Percentiles rank a stretch among this genome's conserved stretches.
Conservation (phyloP, 2,329 filamentous ascomycete species). For the Rhynchosporium agropyri region DNA sequence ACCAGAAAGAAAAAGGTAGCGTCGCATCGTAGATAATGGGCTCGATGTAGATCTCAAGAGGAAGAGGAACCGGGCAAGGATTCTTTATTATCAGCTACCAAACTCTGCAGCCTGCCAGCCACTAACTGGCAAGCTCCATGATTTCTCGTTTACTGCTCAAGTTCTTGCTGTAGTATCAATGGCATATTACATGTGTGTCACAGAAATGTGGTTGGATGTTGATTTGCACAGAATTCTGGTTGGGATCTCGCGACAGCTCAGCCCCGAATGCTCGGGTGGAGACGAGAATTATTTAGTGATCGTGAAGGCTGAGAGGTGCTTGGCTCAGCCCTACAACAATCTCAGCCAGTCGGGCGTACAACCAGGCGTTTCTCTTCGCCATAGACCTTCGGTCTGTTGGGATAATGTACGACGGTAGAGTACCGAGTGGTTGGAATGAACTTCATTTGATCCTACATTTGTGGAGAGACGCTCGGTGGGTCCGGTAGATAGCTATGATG, state of each 20-base stretch:
- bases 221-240: not conserved
- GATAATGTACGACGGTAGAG: too few species aligned
- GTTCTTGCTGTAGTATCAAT: not conserved
- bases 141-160: not conserved
- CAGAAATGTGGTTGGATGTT: not conserved
- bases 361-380: not conserved
- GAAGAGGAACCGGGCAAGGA: not conserved
- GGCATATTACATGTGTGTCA: not conserved
- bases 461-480: too few species aligned
- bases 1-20: not conserved
- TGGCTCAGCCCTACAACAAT: conserved; percentile 12
- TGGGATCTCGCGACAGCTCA: not conserved
- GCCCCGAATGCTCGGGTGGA: not conserved
- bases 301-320: not conserved
- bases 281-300: not conserved
- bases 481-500: too few species aligned
- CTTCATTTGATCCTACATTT: too few species aligned
- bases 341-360: conserved; percentile 4
- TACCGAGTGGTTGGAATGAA: too few species aligned
- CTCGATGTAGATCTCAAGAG: not conserved
- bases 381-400: too few species aligned
- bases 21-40: conserved; percentile 1
- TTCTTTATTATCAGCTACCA: conserved; percentile 13
- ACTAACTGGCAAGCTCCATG: too few species aligned
- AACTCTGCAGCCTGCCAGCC: not conserved